Evolutionary conservation across 2,329 filamentous ascomycete genomes (phyloP).

Genomic region (Cordyceps fumosorosea): DNA sequence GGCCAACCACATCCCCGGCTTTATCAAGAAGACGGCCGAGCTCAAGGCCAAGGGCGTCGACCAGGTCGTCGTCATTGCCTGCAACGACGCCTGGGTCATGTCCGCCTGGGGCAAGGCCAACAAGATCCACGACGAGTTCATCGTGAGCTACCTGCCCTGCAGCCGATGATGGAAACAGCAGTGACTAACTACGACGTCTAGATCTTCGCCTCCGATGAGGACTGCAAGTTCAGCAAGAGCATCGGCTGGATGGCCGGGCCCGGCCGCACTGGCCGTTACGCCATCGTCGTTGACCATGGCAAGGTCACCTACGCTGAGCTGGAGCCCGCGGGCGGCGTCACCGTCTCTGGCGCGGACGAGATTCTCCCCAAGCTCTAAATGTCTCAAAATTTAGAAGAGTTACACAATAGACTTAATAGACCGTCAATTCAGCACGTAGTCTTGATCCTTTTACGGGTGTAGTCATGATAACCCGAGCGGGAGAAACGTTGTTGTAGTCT

Average conservation of each 20-base stretch:
- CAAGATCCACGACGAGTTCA: slow-evolving; percentile 61
- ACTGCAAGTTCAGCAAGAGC: slow-evolving; percentile 65
- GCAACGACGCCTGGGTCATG: slow-evolving; percentile 85
- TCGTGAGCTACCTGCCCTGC: slow-evolving; percentile 33
- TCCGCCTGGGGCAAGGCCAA: slow-evolving; percentile 88
- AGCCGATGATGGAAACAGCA: slow-evolving; percentile 1
- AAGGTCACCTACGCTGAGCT: slow-evolving; percentile 76
- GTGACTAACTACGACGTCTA: slow-evolving; percentile 20
- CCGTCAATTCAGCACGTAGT: neutral
- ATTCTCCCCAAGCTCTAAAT: slow-evolving; percentile 47
- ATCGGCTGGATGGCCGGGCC: slow-evolving; percentile 72
- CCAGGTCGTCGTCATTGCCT: slow-evolving; percentile 71
- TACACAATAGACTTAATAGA: slow-evolving; percentile 6
- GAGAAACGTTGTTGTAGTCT: neutral
- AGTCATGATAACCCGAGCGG: neutral
- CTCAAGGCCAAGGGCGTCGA: slow-evolving; percentile 79
- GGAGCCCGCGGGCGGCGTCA: slow-evolving; percentile 48
- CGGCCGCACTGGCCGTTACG: slow-evolving; percentile 66
- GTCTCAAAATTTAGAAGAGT: neutral
- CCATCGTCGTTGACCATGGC: slow-evolving; percentile 74
- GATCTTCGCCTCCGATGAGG: slow-evolving; percentile 70
- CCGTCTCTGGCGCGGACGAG: slow-evolving; percentile 46
- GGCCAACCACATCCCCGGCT: slow-evolving; percentile 72
- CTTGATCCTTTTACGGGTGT: neutral
- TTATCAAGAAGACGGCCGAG: slow-evolving; percentile 63